These are phyloP conservation scores for Saturnispora saitoi DNA, from an alignment of 805 yeast species.

Conservation along the genomic window DNA sequence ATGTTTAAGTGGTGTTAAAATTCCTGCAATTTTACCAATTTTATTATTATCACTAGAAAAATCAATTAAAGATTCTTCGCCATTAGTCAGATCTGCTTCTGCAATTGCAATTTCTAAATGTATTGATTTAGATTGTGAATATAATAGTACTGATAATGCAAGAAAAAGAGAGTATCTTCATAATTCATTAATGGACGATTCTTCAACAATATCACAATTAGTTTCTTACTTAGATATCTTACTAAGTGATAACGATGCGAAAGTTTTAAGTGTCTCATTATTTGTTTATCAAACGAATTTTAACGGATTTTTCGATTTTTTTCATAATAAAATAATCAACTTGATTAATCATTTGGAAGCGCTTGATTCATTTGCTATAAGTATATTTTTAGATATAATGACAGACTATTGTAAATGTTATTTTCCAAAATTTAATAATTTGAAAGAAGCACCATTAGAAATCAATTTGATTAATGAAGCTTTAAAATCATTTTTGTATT, in stretches of 20 bases:
- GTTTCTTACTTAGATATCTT: conserved; percentile 41
- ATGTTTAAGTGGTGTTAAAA: conserved; percentile 73
- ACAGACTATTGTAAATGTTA: conserved; percentile 58
- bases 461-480: conserved; percentile 44
- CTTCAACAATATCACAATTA: conserved; percentile 42
- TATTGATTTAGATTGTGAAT: conserved; percentile 27
- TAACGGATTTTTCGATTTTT: conserved; percentile 48
- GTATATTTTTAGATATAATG: conserved; percentile 48
- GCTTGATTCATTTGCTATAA: conserved; percentile 71
- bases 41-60: conserved; percentile 64
- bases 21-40: conserved; percentile 75
- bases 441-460: conserved; percentile 32
- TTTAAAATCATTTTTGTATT: conserved; percentile 36
- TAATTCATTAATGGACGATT: conserved; percentile 18
- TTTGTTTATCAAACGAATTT: conserved; percentile 45
- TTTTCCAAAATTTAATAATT: conserved; percentile 29
- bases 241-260: conserved; percentile 54
- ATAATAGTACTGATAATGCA: conserved; percentile 16
- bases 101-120: conserved; percentile 67
- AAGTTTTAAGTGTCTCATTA: conserved; percentile 66
- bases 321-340: conserved; percentile 63
- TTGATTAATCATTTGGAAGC: conserved; percentile 31
- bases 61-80: conserved; percentile 59
- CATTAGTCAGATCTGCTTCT: conserved; percentile 71
- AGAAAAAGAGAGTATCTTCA: conserved; percentile 4